A percentile compares a stretch with the other conserved stretches of the same genome.
Evolutionary conservation across 345 rosid species (phyloP).

Genomic region (Arabidopsis thaliana): DNA sequence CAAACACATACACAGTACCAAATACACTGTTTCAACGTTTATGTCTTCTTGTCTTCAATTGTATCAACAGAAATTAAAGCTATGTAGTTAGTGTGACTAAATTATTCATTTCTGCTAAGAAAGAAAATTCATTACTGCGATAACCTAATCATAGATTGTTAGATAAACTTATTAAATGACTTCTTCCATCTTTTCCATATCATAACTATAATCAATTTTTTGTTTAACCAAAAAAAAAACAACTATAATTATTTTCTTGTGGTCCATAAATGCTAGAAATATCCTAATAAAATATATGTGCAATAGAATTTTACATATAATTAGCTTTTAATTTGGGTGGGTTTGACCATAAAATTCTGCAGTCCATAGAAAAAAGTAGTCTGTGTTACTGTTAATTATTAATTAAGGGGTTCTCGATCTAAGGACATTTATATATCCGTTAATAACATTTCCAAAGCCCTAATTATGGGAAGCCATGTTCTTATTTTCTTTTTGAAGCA

Average conservation of each 20-base stretch:
- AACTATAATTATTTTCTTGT: background rate
- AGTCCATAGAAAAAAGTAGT: background rate
- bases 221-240: background rate
- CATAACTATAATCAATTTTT: background rate
- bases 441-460: background rate
- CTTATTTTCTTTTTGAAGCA: background rate
- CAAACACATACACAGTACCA: too few relatives aligned
- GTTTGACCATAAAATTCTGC: background rate
- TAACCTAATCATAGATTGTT: conserved; percentile 20
- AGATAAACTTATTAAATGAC: conserved; percentile 34
- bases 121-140: background rate
- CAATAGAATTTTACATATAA: background rate
- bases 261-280: background rate
- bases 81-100: background rate
- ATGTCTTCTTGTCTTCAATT: too few relatives aligned
- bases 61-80: too few relatives aligned
- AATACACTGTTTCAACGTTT: too few relatives aligned
- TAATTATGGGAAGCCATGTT: background rate
- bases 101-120: background rate
- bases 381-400: too few relatives aligned
- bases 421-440: background rate
- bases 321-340: background rate
- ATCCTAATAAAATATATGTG: background rate
- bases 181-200: background rate
- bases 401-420: background rate